Evolutionary conservation across 1,284 basidiomycete species (phyloP), one percentile per base, ranked within the genome.

Genomic region (Papiliotrema fonsecae): DNA sequence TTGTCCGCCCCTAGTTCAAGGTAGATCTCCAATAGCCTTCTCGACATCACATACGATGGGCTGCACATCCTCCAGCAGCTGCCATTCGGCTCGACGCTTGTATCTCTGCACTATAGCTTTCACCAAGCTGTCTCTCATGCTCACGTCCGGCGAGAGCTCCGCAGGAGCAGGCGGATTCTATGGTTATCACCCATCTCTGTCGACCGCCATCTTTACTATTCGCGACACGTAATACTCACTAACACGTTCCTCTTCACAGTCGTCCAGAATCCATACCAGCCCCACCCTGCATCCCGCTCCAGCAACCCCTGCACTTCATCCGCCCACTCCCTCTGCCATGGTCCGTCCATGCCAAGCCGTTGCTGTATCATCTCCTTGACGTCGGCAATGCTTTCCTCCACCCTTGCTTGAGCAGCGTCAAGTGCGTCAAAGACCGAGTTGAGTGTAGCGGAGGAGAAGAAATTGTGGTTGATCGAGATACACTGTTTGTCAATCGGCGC

Each of bases 401-500:
- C 77, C 6, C 74, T 62, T 0, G 44, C 39, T 10, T 77, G 70
- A 19, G 76, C 71, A 1, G 51, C 30, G 1, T 59, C 52, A 18
- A 81, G 72, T 2, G 76, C 65, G 0, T 45, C 39, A 62, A 77
- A 80, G 44, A 80, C 70, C 6, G 60, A 58, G 0, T 66, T 58
- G 5, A 81, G 61, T 39, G 78, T 79, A 21, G 72, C 65, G 0
- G 76, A 65, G 49, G 80, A 76, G 57, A 76, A 75, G 75, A 79
- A 81, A 55, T 77, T 77, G 64, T 77, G 76, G 58, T 78, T 78
- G 60, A 78, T 73, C 1, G 73, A 75, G 37, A 77, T 69, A 37
- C 75, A 69, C 74, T 76, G 49, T 24, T n/a, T 11, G 26, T 42
- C 36, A 45, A 42, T 39, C 42, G 14, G 37, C 27, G 7, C 30